Evolutionary conservation across 2,329 filamentous ascomycete genomes (phyloP).

Genomic region (Massarina eburnea): DNA sequence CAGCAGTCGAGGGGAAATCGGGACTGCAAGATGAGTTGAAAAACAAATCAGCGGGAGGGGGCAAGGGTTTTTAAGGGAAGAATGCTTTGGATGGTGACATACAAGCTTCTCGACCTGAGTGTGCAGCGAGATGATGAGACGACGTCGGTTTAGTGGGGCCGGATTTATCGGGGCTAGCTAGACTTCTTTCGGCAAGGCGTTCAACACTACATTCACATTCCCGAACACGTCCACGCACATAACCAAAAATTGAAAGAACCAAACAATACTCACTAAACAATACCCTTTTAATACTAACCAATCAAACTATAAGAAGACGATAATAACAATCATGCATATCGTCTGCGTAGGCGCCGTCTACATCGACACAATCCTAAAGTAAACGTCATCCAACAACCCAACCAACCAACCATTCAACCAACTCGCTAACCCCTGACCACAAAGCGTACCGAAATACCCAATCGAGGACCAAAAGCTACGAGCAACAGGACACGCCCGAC

Average conservation of each 20-base stretch:
- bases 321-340: constrained; percentile 57
- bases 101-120: no score
- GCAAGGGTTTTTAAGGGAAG: no score
- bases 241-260: no score
- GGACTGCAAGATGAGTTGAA: no score
- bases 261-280: no score
- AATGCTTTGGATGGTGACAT: no score
- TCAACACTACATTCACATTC: not conserved
- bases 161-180: not conserved
- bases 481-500: constrained; percentile 59
- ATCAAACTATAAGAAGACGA: not conserved
- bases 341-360: constrained; percentile 69
- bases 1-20: no score
- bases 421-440: not conserved
- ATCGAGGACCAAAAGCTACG: constrained; percentile 72
- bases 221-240: not conserved
- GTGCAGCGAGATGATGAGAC: not conserved
- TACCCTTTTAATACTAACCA: not conserved
- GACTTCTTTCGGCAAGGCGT: not conserved
- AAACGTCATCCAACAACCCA: constrained; percentile 19
- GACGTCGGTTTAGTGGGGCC: not conserved
- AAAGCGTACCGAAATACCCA: constrained; percentile 67
- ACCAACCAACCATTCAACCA: not conserved
- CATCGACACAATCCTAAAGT: constrained; percentile 70
- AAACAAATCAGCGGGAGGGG: no score